These are phyloP conservation scores for Hyparrhenia diplandra DNA, from an alignment of 176 grass and related monocot species.

Conservation along the genomic window DNA sequence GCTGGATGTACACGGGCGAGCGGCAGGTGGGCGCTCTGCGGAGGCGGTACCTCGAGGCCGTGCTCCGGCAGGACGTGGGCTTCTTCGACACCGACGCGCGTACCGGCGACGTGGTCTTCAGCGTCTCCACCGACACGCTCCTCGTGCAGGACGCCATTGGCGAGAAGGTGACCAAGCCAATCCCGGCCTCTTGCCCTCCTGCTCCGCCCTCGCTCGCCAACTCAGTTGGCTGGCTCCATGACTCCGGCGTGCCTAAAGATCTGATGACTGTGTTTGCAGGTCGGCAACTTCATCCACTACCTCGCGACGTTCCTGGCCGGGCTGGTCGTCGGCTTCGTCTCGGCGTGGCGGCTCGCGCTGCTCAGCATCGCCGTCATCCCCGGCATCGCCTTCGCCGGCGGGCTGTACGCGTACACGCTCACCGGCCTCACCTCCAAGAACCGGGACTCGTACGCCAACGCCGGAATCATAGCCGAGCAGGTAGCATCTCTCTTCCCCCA, in stretches of 20 bases:
- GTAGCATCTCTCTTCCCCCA: slow-evolving; percentile 30
- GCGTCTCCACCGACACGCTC: slow-evolving; percentile 83
- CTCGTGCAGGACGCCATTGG: slow-evolving; percentile 97
- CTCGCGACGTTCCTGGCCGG: slow-evolving; percentile 84
- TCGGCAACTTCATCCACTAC: slow-evolving; percentile 98
- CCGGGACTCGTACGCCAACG: slow-evolving; percentile 78
- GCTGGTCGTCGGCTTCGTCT: slow-evolving; percentile 79
- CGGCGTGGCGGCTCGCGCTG: slow-evolving; percentile 81
- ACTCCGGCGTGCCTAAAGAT: not conserved
- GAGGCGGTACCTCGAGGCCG: slow-evolving; percentile 76
- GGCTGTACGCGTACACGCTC: slow-evolving; percentile 74
- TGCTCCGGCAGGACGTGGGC: slow-evolving; percentile 83
- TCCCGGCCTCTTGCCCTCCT: not conserved
- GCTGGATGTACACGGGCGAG: slow-evolving; percentile 99
- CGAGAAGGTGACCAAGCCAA: slow-evolving; percentile 61
- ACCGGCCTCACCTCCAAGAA: slow-evolving; percentile 84
- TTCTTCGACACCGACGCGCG: slow-evolving; percentile 96
- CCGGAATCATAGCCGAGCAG: slow-evolving; percentile 87
- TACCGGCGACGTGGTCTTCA: slow-evolving; percentile 86
- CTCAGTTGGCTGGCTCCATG: not conserved
- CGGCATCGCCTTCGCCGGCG: slow-evolving; percentile 79
- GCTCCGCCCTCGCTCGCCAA: not conserved
- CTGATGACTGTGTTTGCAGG: slow-evolving; percentile 25
- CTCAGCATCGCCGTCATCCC: slow-evolving; percentile 89
- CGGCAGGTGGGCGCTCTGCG: slow-evolving; percentile 77